A percentile compares a stretch with the other conserved stretches of the same genome.
Conservation (phyloP, 2,329 filamentous ascomycete genomes). For the Pyrenophora teres region DNA sequence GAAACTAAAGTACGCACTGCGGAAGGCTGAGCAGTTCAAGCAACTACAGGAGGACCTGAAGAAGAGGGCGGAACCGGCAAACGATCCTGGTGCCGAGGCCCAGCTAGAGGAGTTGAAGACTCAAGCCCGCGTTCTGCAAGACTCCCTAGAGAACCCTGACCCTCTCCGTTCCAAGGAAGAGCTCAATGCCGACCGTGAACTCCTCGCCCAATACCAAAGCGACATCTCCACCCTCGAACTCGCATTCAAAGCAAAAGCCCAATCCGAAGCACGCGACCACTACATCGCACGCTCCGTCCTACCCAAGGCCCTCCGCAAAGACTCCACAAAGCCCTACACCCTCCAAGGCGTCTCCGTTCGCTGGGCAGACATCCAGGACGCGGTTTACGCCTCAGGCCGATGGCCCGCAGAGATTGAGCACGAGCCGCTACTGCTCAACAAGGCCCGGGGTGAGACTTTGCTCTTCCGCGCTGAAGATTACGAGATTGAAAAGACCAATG, state of each 20-base stretch:
- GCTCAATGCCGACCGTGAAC: constrained; percentile 15
- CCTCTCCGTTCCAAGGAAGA: constrained; percentile 16
- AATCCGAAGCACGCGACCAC: constrained; percentile 19
- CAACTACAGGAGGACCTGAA: constrained; percentile 21
- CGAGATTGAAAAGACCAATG: constrained; percentile 20
- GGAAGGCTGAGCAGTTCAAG: constrained; percentile 32
- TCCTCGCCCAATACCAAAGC: constrained; percentile 14
- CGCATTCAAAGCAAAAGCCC: constrained; percentile 30
- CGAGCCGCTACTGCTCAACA: constrained; percentile 25
- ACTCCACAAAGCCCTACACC: constrained; percentile 28
- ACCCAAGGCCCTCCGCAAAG: constrained; percentile 22
- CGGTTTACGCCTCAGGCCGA: constrained; percentile 28
- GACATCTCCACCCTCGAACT: constrained; percentile 26
- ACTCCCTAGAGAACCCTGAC: constrained; percentile 22
- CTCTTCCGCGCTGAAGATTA: constrained; percentile 29
- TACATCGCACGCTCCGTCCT: constrained; percentile 33
- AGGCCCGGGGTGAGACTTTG: constrained; percentile 11
- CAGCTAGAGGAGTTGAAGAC: constrained; percentile 22
- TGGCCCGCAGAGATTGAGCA: constrained; percentile 33
- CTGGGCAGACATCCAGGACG: constrained; percentile 45
- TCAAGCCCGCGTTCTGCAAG: constrained; percentile 13
- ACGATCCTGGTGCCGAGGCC: constrained; percentile 25
- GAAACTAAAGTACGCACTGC: constrained; percentile 30
- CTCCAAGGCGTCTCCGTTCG: constrained; percentile 34
- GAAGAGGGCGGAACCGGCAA: constrained; percentile 24